Percentiles rank a stretch among this genome's conserved stretches.
These are phyloP conservation scores for Mycena alexandri DNA, from an alignment of 768 basidiomycete species.

Conservation along the genomic window DNA sequence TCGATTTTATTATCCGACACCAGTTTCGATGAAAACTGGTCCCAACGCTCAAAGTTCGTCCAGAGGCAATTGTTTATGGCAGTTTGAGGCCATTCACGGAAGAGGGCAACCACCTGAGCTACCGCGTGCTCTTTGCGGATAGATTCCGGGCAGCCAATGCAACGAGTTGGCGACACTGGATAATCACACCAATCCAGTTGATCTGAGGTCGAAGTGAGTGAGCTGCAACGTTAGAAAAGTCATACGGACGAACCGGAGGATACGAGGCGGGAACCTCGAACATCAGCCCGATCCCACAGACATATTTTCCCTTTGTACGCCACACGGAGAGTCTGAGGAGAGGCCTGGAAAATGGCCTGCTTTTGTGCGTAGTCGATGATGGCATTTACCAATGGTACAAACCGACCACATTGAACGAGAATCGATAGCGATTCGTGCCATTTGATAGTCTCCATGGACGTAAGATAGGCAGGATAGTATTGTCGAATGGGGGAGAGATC, in stretches of 20 bases:
- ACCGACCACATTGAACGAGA: conserved; percentile 9
- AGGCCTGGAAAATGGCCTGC: conserved; percentile 19
- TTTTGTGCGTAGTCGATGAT: conserved; percentile 20
- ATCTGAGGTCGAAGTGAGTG: neutral
- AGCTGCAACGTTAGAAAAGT: neutral
- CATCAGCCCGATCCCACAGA: conserved; percentile 23
- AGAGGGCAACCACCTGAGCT: conserved; percentile 4
- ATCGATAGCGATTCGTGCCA: conserved; percentile 41
- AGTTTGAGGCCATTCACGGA: conserved; percentile 27
- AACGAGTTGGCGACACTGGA: neutral
- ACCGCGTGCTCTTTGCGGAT: conserved; percentile 6
- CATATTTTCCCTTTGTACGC: neutral
- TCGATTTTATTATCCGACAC: neutral
- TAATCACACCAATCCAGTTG: neutral
- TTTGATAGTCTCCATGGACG: conserved; percentile 54
- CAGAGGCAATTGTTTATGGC: conserved; percentile 15
- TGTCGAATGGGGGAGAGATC: conserved; percentile 49
- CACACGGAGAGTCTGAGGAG: neutral
- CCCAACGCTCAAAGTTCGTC: conserved; percentile 6
- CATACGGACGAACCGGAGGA: conserved; percentile 1
- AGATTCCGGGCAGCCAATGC: conserved; percentile 14
- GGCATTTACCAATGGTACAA: conserved; percentile 10
- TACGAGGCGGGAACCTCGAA: conserved; percentile 5
- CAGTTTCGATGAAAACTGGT: neutral
- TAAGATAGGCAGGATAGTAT: conserved; percentile 54